Conservation (phyloP, 2,329 filamentous ascomycete species). For the Penicillium capsulatum region DNA sequence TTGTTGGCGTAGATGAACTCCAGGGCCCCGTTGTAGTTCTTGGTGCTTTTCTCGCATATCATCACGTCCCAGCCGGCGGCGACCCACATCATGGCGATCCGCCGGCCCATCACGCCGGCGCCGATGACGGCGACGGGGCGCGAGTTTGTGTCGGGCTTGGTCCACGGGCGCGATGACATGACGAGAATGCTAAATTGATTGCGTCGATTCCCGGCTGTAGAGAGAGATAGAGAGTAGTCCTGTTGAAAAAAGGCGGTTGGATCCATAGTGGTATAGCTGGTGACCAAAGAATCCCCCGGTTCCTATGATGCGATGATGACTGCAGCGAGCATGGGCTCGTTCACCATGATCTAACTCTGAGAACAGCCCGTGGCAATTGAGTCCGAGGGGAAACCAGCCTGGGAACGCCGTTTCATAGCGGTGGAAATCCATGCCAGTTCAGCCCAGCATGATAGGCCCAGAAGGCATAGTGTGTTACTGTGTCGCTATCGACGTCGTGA, state of each 20-base stretch:
- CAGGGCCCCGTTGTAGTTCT: slow-evolving; percentile 8
- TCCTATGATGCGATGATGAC: slow-evolving; percentile 14
- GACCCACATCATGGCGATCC: slow-evolving; percentile 22
- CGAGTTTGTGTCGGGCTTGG: slow-evolving; percentile 15
- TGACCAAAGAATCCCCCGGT: background rate
- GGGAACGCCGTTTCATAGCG: no score
- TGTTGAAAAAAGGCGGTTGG: no score
- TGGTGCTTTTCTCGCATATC: slow-evolving; percentile 14
- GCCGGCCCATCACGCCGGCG: slow-evolving; percentile 20
- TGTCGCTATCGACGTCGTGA: no score
- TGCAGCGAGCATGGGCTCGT: slow-evolving; percentile 1
- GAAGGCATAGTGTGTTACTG: no score
- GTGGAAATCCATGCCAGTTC: no score
- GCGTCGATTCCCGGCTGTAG: no score
- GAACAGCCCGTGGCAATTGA: slow-evolving; percentile 5
- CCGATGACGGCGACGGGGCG: slow-evolving; percentile 23
- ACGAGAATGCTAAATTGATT: background rate
- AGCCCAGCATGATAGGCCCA: no score
- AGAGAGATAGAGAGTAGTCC: no score
- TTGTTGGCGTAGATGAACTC: slow-evolving; percentile 14
- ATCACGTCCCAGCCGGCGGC: slow-evolving; percentile 15
- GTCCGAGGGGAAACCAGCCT: no score
- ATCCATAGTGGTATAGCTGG: background rate
- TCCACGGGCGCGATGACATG: slow-evolving; percentile 18
- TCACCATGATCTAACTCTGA: slow-evolving; percentile 13